These are phyloP conservation scores for Juglanconis oblonga DNA, from an alignment of 2,329 filamentous ascomycete species.

Conservation along the genomic window DNA sequence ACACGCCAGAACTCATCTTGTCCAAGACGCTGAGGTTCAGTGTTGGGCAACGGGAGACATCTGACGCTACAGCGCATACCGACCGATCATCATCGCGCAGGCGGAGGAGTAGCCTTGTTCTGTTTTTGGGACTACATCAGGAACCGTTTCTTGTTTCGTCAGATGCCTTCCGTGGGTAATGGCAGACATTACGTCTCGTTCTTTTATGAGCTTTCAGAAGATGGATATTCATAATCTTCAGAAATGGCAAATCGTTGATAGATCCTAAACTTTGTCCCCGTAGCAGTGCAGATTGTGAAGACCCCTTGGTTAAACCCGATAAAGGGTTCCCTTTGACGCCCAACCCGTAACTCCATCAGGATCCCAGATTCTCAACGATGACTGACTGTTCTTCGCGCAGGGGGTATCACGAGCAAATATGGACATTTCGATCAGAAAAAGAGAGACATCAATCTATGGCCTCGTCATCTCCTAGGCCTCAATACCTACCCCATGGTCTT, in stretches of 20 bases:
- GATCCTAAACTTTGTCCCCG: neutral
- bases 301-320: neutral
- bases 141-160: slow-evolving; percentile 12
- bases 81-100: slow-evolving; percentile 7
- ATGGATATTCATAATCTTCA: slow-evolving; percentile 10
- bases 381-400: neutral
- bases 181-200: neutral
- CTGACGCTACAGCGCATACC: slow-evolving; percentile 13
- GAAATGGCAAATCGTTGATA: slow-evolving; percentile 14
- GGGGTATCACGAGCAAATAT: slow-evolving; percentile 8
- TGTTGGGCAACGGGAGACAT: slow-evolving; percentile 13
- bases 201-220: slow-evolving; percentile 14
- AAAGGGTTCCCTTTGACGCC: neutral
- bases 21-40: slow-evolving; percentile 11
- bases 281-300: neutral
- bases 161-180: neutral
- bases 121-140: slow-evolving; percentile 9
- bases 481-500: neutral
- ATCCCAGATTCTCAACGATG: neutral
- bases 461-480: neutral
- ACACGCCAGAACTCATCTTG: slow-evolving; percentile 15
- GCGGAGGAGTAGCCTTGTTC: neutral
- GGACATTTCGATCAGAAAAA: neutral
- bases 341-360: neutral
- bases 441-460: neutral